phyloP scores from a whole-genome alignment of 2,329 filamentous ascomycete species.

The Cladosporium sp. region DNA sequence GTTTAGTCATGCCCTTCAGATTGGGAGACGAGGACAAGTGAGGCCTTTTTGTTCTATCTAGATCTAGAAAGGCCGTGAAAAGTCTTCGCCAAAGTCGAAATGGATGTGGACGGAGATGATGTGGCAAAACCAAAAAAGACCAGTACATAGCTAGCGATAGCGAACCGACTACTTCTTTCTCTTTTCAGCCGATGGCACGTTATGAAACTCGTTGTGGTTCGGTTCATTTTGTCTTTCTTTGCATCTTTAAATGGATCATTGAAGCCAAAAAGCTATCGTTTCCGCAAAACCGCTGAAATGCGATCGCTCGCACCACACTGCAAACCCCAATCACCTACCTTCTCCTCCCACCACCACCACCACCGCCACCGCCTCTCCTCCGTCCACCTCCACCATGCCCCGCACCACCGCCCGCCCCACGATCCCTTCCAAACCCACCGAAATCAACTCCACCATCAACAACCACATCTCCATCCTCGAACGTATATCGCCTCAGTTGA shows the following conservation, averaged over 20 bases:
- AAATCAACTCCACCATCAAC: slow-evolving; percentile 37
- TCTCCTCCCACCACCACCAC: slow-evolving; percentile 15
- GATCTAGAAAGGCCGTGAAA: too few relatives aligned
- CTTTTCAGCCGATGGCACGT: background rate
- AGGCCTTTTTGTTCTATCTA: too few relatives aligned
- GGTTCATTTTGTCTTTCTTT: background rate
- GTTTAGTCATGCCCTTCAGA: too few relatives aligned
- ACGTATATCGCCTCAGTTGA: slow-evolving; percentile 36
- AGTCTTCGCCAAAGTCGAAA: too few relatives aligned
- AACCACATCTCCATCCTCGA: slow-evolving; percentile 39
- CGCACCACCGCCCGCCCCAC: slow-evolving; percentile 11
- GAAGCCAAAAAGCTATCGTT: background rate
- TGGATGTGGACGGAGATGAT: too few relatives aligned
- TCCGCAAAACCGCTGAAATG: background rate
- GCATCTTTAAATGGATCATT: background rate
- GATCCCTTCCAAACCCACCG: slow-evolving; percentile 23
- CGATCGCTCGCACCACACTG: background rate
- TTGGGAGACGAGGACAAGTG: too few relatives aligned
- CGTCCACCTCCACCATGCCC: slow-evolving; percentile 16
- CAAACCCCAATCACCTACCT: slow-evolving; percentile 18
- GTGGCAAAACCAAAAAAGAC: too few relatives aligned
- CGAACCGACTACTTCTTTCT: background rate
- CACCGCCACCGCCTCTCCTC: slow-evolving; percentile 14
- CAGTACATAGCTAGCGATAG: too few relatives aligned
- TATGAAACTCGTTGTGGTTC: too few relatives aligned